phyloP scores from a whole-genome alignment of 2,329 filamentous ascomycete genomes.

The Clonostachys byssicola region DNA sequence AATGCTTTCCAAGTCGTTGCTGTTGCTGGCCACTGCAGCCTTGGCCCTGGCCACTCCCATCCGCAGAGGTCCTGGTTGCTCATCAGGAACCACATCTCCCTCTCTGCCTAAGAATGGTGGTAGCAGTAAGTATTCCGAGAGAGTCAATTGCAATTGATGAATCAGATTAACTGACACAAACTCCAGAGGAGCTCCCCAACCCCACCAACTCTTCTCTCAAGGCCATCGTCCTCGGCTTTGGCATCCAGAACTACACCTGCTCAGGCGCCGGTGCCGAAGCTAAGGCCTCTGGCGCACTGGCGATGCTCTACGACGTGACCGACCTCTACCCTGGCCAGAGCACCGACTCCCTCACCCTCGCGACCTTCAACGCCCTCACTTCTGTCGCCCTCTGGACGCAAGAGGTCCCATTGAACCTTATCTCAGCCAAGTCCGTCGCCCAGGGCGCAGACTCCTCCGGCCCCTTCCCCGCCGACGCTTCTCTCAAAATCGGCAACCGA shows the following conservation, averaged over 20 bases:
- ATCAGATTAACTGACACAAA: conserved; percentile 5
- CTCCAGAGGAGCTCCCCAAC: conserved; percentile 37
- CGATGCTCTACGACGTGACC: conserved; percentile 55
- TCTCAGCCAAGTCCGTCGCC: conserved; percentile 18
- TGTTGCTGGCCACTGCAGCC: conserved; percentile 25
- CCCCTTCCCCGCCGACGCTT: conserved; percentile 36
- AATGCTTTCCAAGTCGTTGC: conserved; percentile 26
- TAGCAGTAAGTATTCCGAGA: conserved; percentile 17
- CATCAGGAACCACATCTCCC: background rate
- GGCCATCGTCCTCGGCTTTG: conserved; percentile 57
- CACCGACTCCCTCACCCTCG: conserved; percentile 25
- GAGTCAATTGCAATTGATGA: background rate
- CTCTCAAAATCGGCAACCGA: conserved; percentile 18
- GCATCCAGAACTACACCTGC: conserved; percentile 69
- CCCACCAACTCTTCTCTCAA: conserved; percentile 37
- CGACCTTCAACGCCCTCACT: conserved; percentile 34
- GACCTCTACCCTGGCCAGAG: conserved; percentile 42
- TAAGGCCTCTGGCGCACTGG: conserved; percentile 47
- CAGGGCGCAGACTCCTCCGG: conserved; percentile 36
- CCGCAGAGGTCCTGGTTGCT: background rate
- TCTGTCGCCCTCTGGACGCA: conserved; percentile 31
- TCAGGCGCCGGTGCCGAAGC: conserved; percentile 23
- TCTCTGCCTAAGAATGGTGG: conserved; percentile 31
- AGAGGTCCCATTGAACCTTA: conserved; percentile 45
- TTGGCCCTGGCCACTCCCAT: conserved; percentile 20